A percentile compares a stretch with the other conserved stretches of the same genome.
Evolutionary conservation across 352 stramenopile genomes (phyloP).

Genomic region (Globisporangium abappressorium): DNA sequence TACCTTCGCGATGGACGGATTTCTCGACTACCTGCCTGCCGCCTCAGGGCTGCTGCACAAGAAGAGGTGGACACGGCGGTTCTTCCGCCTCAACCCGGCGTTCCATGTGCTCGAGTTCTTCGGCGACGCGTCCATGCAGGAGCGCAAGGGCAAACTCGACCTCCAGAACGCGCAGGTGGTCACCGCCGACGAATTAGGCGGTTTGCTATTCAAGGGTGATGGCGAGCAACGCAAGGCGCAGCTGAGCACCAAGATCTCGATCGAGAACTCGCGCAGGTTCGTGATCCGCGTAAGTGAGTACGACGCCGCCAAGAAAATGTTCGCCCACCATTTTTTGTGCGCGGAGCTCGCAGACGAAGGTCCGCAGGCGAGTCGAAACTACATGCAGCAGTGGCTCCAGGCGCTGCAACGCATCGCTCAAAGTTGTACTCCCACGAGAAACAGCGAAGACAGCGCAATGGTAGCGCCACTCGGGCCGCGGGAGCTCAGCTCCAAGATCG

Average conservation of each 20-base stretch:
- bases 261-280: constrained; percentile 64
- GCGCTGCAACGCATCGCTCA: constrained; percentile 26
- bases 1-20: constrained; percentile 42
- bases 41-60: constrained; percentile 24
- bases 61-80: constrained; percentile 47
- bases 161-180: constrained; percentile 38
- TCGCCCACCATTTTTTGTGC: constrained; percentile 59
- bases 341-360: constrained; percentile 29
- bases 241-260: constrained; percentile 25
- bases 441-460: not conserved
- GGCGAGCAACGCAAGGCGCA: constrained; percentile 1
- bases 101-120: constrained; percentile 69
- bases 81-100: constrained; percentile 40
- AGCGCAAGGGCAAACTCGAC: constrained; percentile 43
- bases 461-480: constrained; percentile 24
- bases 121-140: constrained; percentile 33
- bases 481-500: constrained; percentile 42
- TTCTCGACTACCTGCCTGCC: constrained; percentile 51
- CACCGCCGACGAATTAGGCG: constrained; percentile 56
- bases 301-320: constrained; percentile 20
- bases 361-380: constrained; percentile 35
- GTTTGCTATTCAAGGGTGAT: constrained; percentile 26
- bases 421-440: not conserved
- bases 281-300: constrained; percentile 55
- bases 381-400: constrained; percentile 48